These are phyloP conservation scores for Rubia occidens DNA, from an alignment of 305 asterid genomes.

Conservation along the genomic window DNA sequence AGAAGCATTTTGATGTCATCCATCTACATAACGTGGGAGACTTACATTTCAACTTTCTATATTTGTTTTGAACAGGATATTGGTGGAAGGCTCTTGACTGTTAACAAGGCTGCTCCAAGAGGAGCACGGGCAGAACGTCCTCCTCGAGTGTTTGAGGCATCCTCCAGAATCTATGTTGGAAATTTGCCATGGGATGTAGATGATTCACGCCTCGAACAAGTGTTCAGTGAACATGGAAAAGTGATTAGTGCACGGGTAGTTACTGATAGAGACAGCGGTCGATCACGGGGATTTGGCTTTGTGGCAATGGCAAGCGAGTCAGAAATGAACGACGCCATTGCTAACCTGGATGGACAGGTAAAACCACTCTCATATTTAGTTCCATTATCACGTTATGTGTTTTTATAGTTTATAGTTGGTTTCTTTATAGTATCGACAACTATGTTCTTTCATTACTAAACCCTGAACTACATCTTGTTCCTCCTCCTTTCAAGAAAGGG, in stretches of 20 bases:
- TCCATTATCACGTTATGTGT: background rate
- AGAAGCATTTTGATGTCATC: background rate
- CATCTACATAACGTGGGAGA: background rate
- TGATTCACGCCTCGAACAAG: constrained; percentile 53
- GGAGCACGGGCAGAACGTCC: constrained; percentile 66
- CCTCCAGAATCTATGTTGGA: constrained; percentile 64
- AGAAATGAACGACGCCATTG: constrained; percentile 76
- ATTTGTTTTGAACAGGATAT: constrained; percentile 51
- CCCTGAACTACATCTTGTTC: background rate
- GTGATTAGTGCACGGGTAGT: constrained; percentile 71
- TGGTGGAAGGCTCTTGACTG: constrained; percentile 59
- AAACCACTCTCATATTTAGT: background rate
- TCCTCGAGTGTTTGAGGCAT: constrained; percentile 40
- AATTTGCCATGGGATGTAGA: constrained; percentile 80
- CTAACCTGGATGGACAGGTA: constrained; percentile 86
- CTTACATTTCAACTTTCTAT: background rate
- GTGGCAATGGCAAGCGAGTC: constrained; percentile 64
- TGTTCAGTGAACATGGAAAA: constrained; percentile 75
- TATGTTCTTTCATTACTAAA: background rate
- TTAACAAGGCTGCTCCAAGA: constrained; percentile 72
- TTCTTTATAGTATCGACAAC: too few relatives aligned
- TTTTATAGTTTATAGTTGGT: too few relatives aligned
- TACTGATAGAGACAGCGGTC: constrained; percentile 62
- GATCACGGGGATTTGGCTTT: constrained; percentile 95
- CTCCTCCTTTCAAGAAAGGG: background rate